Evolutionary conservation across 75 land plant genomes (phyloP).

Genomic region (Sequoiadendron giganteum): DNA sequence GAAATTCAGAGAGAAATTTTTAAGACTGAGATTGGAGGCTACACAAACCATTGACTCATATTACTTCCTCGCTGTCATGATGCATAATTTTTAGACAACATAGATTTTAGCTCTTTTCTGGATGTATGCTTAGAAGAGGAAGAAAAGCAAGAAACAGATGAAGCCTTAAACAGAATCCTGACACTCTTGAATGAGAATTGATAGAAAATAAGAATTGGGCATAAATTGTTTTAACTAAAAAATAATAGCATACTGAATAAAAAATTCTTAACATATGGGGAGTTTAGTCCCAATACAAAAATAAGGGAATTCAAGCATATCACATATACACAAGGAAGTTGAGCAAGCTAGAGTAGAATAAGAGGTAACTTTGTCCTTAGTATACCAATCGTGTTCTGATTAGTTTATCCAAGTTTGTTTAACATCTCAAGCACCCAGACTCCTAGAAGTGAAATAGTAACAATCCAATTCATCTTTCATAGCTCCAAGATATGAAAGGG

Average conservation of each 20-base stretch:
- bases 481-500: conserved; percentile 14
- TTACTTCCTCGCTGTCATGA: background rate
- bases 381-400: conserved; percentile 11
- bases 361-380: background rate
- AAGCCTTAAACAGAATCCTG: conserved; percentile 10
- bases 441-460: conserved; percentile 5
- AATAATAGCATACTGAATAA: background rate
- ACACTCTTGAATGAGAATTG: conserved; percentile 17
- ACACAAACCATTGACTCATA: background rate
- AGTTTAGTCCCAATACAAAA: too few species aligned
- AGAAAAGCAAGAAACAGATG: background rate
- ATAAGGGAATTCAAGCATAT: background rate
- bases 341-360: conserved; percentile 8
- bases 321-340: background rate
- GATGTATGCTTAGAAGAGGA: background rate
- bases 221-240: conserved; percentile 9
- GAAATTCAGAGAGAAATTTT: background rate
- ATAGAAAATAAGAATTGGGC: conserved; percentile 3
- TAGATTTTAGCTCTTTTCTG: background rate
- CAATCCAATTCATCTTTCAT: too few species aligned
- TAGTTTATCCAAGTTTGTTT: conserved; percentile 2
- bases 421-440: conserved; percentile 11
- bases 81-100: background rate
- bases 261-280: too few species aligned
- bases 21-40: background rate